Evolutionary conservation across 2,329 filamentous ascomycete species (phyloP), one percentile per base, ranked within the genome.

Genomic region (Talaromyces atroroseus): DNA sequence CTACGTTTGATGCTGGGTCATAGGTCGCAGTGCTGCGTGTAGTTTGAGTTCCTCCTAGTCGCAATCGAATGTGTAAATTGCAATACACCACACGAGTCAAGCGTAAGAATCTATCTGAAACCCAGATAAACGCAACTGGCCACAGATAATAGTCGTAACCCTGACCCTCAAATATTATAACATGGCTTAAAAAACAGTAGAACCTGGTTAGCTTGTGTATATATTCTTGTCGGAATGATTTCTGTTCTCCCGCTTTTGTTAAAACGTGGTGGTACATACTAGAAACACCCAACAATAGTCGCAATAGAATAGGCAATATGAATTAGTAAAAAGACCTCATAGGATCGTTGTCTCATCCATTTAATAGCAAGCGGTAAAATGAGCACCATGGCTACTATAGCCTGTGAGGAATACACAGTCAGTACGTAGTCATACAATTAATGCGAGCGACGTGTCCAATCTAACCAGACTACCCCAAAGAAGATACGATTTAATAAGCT

Each of bases 131-230:
- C 1, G 80, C 72, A 12, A 75, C 73, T 2, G 76, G 75, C 74
- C 78, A 82, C 11, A 81, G 71, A 60, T 78, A 82, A 38, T 69
- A 66, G 63, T 80, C 75, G 62, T 79, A 82, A 56, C 77, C 74
- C 7, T 71, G 73, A 26, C 71, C 67, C 34, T 52, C 23, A 53
- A 80, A 81, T 6, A 80, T 74, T 3, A 73, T 66, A 0, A 78
- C 76, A 53, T 81, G 79, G 56, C 75, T 78, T n/a, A n/a, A n/a
- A n/a, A n/a, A n/a, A n/a, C n/a, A 49, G 45, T 36, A 29, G 56
- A 20, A 55, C 48, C 26, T 4, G 8, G 18, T 4, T 23, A 23
- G 21, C 40, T 45, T 23, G 16, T 45, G 12, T 42, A 21, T 24
- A n/a, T n/a, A n/a, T n/a, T n/a, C n/a, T n/a, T n/a, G n/a, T n/a